These are phyloP conservation scores for Amoebophrya sp. DNA, from an alignment of 169 alveolate species.

Conservation along the genomic window DNA sequence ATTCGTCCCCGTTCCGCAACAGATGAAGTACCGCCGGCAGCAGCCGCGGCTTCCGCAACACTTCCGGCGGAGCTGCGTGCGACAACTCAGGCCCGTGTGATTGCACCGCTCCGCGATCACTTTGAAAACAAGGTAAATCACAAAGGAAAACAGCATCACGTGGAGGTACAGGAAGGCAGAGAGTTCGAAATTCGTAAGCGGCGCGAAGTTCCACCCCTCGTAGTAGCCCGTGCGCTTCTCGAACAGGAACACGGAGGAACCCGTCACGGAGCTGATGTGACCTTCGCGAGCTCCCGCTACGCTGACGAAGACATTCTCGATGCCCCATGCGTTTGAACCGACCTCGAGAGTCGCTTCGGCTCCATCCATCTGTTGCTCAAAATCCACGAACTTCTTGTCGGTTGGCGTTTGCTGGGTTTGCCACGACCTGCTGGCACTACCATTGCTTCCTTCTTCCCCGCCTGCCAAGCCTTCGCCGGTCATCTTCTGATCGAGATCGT, in stretches of 20 bases:
- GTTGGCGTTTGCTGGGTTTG: too few relatives aligned
- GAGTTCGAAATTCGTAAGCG: not conserved
- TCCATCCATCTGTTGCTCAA: not conserved
- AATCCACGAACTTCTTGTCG: not conserved
- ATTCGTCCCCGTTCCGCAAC: not conserved
- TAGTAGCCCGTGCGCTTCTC: not conserved
- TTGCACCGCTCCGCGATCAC: not conserved
- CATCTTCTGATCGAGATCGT: too few relatives aligned
- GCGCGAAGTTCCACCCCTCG: not conserved
- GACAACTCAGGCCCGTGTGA: not conserved
- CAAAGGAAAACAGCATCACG: not conserved
- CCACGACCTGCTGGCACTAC: too few relatives aligned
- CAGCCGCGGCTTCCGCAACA: not conserved
- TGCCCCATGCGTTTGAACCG: not conserved
- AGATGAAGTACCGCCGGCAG: not conserved
- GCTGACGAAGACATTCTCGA: not conserved
- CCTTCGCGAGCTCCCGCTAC: not conserved
- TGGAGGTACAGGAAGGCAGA: not conserved
- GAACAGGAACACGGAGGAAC: not conserved
- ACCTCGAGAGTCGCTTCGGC: not conserved
- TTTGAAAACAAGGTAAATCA: not conserved
- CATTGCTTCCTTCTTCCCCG: too few relatives aligned
- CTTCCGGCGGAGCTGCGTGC: not conserved
- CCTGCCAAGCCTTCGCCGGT: too few relatives aligned
- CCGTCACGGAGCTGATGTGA: not conserved